Base-by-base conservation (phyloP, 2,329 filamentous ascomycete genomes). In the Diatrype stigma region DNA sequence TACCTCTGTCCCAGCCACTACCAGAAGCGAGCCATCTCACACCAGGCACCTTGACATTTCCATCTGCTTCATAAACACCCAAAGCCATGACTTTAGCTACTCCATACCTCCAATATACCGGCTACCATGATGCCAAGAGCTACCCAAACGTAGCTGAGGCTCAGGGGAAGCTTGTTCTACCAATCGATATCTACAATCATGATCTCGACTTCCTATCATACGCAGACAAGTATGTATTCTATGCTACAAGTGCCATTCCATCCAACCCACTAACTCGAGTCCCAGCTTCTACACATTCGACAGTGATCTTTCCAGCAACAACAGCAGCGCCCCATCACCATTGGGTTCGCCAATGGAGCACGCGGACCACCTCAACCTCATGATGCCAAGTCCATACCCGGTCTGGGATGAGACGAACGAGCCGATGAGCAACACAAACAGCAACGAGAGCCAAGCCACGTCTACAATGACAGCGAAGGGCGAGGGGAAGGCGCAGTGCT, bases 401-500 rank as follows among this genome's bases (percentile, higher is more conserved):
- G 40, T 44, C 7, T 44, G 40, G 40, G 22, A 44, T 26, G 22
- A 28, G 22, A 22, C 40, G 40, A 44, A 23, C 14, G 40, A 44
- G 14, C 12, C 16, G 40, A 26, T 44, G 40, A 22, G 8, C 22
- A 28, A 16, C 26, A 55, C 34, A 40, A 47, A 45, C 5, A 5
- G 5, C 45, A 51, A 44, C 22, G 54, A 59, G 11, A 59, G 58
- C 16, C 49, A 38, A 22, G 21, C 54, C 38, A 46, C 48, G n/a
- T 34, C 30, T 7, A 34, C 45, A 54, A 58, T 6, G 47, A 46
- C 44, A 52, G 47, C 42, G 60, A 57, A 23, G n/a, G 22, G 22
- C 22, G 40, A 44, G 12, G 16, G n/a, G 4, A 63, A 63, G 45
- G 56, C 61, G 45, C 56, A 56, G 8, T 63, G 61, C 35, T 63